Percentiles rank a stretch among this genome's conserved stretches.
phyloP scores from a whole-genome alignment of 164 flowering plant species.

The Sextonia rubra region DNA sequence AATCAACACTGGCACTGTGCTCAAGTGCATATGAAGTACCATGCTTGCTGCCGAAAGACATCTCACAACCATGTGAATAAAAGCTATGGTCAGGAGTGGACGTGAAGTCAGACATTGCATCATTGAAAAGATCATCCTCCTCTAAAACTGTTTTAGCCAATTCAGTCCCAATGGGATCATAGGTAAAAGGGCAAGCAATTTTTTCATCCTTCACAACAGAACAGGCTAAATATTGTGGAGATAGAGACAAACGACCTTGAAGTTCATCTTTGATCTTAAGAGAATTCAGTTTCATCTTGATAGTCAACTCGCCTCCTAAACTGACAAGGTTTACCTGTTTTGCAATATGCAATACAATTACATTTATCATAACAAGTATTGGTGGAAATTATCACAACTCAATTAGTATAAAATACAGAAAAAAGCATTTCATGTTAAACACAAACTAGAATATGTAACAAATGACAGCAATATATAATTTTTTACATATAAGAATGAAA shows the following conservation, averaged over 20 bases:
- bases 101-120: conserved; percentile 81
- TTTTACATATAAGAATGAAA: too few species aligned
- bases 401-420: background rate
- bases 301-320: conserved; percentile 51
- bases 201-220: conserved; percentile 54
- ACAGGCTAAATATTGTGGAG: conserved; percentile 63
- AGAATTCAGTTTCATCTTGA: conserved; percentile 78
- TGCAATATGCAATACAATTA: conserved; percentile 5
- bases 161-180: conserved; percentile 34
- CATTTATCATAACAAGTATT: background rate
- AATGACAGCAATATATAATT: too few species aligned
- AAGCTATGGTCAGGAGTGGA: conserved; percentile 35
- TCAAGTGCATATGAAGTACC: conserved; percentile 14
- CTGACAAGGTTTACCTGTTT: conserved; percentile 61
- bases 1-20: conserved; percentile 19
- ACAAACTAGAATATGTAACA: background rate
- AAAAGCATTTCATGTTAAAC: background rate
- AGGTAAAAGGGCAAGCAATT: conserved; percentile 14
- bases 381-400: too few species aligned
- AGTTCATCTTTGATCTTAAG: conserved; percentile 85
- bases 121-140: conserved; percentile 78
- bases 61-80: conserved; percentile 24
- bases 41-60: conserved; percentile 9
- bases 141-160: conserved; percentile 27
- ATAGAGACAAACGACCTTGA: conserved; percentile 44